Conservation (phyloP, 208 protist genomes). For the Wallacemonas rigidus region DNA sequence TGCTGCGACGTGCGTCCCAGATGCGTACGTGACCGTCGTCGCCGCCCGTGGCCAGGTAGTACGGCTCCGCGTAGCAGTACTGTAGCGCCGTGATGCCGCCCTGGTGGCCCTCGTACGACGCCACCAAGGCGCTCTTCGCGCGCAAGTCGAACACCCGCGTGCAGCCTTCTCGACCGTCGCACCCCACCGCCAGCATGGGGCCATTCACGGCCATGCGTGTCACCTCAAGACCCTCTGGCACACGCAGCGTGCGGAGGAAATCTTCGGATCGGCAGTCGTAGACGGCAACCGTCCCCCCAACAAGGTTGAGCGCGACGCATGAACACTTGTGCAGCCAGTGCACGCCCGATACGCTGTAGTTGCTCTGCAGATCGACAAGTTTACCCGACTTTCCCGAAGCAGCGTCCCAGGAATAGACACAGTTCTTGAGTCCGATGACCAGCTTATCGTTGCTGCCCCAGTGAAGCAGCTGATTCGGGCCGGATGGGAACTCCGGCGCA, state of each 20-base stretch:
- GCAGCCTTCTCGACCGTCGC: slow-evolving; percentile 36
- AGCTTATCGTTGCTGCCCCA: slow-evolving; percentile 87
- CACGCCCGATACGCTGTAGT: slow-evolving; percentile 50
- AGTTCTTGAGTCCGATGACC: slow-evolving; percentile 74
- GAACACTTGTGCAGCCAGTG: slow-evolving; percentile 81
- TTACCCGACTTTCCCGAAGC: slow-evolving; percentile 51
- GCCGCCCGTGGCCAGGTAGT: slow-evolving; percentile 79
- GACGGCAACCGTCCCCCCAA: slow-evolving; percentile 61
- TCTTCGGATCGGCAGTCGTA: slow-evolving; percentile 65
- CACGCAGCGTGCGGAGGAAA: slow-evolving; percentile 67
- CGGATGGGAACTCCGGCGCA: slow-evolving; percentile 69
- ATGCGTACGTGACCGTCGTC: slow-evolving; percentile 65
- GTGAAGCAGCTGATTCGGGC: slow-evolving; percentile 70
- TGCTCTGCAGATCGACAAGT: slow-evolving; percentile 60
- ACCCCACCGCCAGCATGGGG: slow-evolving; percentile 65
- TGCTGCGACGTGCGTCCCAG: slow-evolving; percentile 70
- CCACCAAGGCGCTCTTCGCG: slow-evolving; percentile 61
- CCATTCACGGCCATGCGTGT: slow-evolving; percentile 71
- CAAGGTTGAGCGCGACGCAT: slow-evolving; percentile 66
- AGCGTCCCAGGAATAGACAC: slow-evolving; percentile 75
- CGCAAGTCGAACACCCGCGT: slow-evolving; percentile 77
- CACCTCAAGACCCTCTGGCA: slow-evolving; percentile 39
- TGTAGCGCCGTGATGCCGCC: slow-evolving; percentile 51
- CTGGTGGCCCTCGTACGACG: slow-evolving; percentile 61
- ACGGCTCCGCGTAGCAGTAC: slow-evolving; percentile 79